Base-by-base conservation (phyloP, 2,329 filamentous ascomycete species). In the Fulvia fulva region DNA sequence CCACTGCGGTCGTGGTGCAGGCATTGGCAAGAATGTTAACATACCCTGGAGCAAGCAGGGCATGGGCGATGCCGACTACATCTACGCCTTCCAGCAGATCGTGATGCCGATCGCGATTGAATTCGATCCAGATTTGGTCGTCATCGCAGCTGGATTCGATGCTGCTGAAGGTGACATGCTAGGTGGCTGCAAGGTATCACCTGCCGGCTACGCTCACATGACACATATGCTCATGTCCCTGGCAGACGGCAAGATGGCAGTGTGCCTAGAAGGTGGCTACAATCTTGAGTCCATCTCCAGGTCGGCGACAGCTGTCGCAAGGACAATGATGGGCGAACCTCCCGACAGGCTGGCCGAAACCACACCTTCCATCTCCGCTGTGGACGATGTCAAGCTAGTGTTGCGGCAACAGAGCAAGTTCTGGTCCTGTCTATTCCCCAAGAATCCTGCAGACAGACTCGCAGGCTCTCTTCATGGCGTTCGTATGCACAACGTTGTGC, bases 211-310 rank as follows among this genome's bases (percentile, higher is more conserved):
- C 71, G 90, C 92, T 14, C 93, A 99, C 71, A 97, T 99, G 94
- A 97, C 94, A 16, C 91, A 97, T 71, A 97, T 97, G 93, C 83
- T 99, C 50, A 97, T 97, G 92, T 91, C 90, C 1, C 80, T 99
- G 21, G 93, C 94, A 0, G 82, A 87, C 46, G 94, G 94, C 26
- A 96, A 92, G 70, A 82, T 99, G 14, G 89, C 90, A 2, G 93
- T 97, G 8, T 97, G 92, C 70, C 81, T 99, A 2, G 94, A 99
- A 74, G 94, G 94, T 22, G 94, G 94, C 8, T 99, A 99, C 75
- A 97, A 97, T 68, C 84, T 99, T 23, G 80, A 86, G 50, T 94
- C 94, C 0, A 99, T 99, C 58, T 96, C 94, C 0, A 87, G 89
- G 57, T 97, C 94, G 4, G 92, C 94, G 1, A 81, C 97, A 4